phyloP scores from a whole-genome alignment of 2,329 filamentous ascomycete genomes.

The Phaeosphaeria sp. region DNA sequence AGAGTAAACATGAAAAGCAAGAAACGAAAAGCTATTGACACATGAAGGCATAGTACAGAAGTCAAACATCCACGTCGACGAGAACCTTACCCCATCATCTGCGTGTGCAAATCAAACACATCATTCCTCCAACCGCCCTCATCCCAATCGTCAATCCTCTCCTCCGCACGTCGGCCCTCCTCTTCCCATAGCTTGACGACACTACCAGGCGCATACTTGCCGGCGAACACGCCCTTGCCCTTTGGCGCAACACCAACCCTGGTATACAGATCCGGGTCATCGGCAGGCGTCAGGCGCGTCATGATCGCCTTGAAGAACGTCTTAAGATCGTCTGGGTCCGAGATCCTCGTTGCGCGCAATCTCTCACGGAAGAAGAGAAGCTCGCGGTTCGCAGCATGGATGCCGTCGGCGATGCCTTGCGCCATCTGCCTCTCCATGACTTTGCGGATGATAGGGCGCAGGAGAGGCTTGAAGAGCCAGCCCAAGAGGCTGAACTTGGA shows the following conservation, averaged over 20 bases:
- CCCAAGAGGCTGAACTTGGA: constrained; percentile 79
- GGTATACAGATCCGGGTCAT: constrained; percentile 78
- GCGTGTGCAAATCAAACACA: constrained; percentile 69
- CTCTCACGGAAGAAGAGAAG: constrained; percentile 86
- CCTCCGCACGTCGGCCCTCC: constrained; percentile 72
- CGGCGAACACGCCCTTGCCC: constrained; percentile 73
- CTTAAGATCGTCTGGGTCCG: constrained; percentile 77
- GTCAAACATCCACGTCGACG: too few species aligned
- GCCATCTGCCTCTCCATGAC: constrained; percentile 81
- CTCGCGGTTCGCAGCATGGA: constrained; percentile 82
- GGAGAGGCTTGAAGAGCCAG: constrained; percentile 83
- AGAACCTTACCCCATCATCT: constrained; percentile 31
- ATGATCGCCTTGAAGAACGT: constrained; percentile 85
- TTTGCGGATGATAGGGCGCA: constrained; percentile 80
- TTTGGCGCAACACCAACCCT: constrained; percentile 72
- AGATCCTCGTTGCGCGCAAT: constrained; percentile 82
- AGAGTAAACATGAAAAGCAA: too few species aligned
- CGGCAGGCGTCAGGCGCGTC: constrained; percentile 73
- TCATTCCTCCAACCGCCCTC: constrained; percentile 81
- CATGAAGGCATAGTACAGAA: neutral
- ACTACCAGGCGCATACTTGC: constrained; percentile 87
- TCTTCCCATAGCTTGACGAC: constrained; percentile 89
- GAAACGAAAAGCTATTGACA: neutral
- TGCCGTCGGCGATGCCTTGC: constrained; percentile 70
- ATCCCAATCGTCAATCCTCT: constrained; percentile 77